A percentile compares a stretch with the other conserved stretches of the same genome.
These are phyloP conservation scores for Westerdykella sp. DNA, from an alignment of 2,329 filamentous ascomycete genomes.

Conservation along the genomic window DNA sequence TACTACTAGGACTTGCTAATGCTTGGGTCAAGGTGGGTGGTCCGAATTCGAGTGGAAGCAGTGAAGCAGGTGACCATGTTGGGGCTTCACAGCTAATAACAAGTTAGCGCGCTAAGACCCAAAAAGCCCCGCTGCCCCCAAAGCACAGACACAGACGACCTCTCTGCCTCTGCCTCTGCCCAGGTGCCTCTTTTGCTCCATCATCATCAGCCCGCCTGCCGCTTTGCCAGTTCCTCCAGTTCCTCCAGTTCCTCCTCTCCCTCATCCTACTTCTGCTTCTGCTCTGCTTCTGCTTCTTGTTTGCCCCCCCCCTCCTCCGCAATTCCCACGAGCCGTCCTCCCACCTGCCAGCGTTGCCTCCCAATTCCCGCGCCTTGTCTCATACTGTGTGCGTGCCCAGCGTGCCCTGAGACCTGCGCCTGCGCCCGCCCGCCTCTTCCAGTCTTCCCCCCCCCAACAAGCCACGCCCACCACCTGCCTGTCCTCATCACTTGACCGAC, in stretches of 20 bases:
- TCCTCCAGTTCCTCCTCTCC: too few species aligned
- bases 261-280: not conserved
- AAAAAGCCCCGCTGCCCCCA: not conserved
- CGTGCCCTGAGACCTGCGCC: not conserved
- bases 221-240: not conserved
- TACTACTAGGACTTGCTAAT: too few species aligned
- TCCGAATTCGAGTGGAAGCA: too few species aligned
- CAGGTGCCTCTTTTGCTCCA: not conserved
- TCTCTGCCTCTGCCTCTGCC: too few species aligned
- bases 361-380: not conserved
- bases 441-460: not conserved
- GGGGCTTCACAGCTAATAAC: not conserved
- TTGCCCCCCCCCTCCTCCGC: not conserved
- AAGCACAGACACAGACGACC: too few species aligned
- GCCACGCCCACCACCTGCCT: not conserved
- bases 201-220: not conserved
- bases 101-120: not conserved
- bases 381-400: too few species aligned
- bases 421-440: not conserved
- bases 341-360: not conserved
- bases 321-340: not conserved
- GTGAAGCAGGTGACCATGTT: not conserved
- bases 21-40: too few species aligned
- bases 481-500: not conserved
- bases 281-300: not conserved